Conservation (phyloP, 1,139 yeast species). For the Diutina sp. region DNA sequence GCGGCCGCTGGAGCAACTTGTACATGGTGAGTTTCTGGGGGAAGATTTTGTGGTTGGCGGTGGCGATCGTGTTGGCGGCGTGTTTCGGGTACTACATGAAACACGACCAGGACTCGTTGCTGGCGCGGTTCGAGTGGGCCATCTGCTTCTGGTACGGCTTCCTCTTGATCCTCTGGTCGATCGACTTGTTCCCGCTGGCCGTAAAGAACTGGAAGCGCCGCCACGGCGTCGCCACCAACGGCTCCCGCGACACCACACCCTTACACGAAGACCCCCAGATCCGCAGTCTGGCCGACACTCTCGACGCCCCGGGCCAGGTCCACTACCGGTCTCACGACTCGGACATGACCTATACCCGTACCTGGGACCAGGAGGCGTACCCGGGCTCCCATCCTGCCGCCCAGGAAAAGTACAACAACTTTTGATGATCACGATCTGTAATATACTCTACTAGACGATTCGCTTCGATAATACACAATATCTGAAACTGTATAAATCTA, state of each 20-base stretch:
- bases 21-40: conserved; percentile 38
- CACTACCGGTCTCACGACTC: neutral
- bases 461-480: too few species aligned
- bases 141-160: conserved; percentile 75
- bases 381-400: neutral
- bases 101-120: conserved; percentile 22
- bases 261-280: neutral
- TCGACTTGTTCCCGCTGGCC: conserved; percentile 62
- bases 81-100: conserved; percentile 45
- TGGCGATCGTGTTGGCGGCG: conserved; percentile 63
- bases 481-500: too few species aligned
- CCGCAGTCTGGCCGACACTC: neutral
- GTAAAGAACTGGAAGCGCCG: conserved; percentile 9
- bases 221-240: neutral
- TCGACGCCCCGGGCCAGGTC: neutral
- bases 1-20: conserved; percentile 21
- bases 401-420: neutral
- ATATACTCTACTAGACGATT: neutral
- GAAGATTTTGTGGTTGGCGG: conserved; percentile 52
- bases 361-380: neutral
- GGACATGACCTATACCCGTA: neutral
- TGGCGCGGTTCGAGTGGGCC: conserved; percentile 72
- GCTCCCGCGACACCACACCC: neutral
- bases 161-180: conserved; percentile 48
- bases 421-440: neutral